Conservation (phyloP, 352 stramenopile genomes). For the Lagenidium giganteum region DNA sequence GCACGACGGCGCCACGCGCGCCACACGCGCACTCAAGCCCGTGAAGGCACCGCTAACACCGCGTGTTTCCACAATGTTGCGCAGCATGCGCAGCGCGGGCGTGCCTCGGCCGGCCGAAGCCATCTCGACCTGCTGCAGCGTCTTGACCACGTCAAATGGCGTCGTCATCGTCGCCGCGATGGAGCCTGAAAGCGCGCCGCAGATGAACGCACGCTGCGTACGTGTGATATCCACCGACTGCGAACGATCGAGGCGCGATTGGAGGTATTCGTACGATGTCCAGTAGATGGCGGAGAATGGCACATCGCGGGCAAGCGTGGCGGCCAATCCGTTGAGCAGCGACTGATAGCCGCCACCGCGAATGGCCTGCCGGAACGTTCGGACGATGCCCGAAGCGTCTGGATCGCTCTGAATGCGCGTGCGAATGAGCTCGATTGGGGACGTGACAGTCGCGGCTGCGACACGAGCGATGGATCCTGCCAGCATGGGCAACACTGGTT, state of each 20-base stretch:
- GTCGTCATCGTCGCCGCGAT: constrained; percentile 90
- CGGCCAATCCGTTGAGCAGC: constrained; percentile 82
- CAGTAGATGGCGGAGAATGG: constrained; percentile 96
- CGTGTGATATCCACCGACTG: constrained; percentile 28
- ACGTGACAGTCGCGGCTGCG: constrained; percentile 72
- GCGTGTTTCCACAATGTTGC: constrained; percentile 41
- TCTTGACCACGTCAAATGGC: constrained; percentile 96
- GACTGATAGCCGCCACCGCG: constrained; percentile 63
- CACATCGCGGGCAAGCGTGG: constrained; percentile 92
- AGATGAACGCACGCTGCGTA: constrained; percentile 75
- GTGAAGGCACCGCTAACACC: constrained; percentile 54
- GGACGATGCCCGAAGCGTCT: constrained; percentile 19
- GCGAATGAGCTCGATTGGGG: constrained; percentile 86
- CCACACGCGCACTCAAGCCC: constrained; percentile 55
- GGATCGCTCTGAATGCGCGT: constrained; percentile 76
- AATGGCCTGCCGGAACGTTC: constrained; percentile 54
- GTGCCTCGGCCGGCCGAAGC: constrained; percentile 24
- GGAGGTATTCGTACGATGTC: constrained; percentile 86
- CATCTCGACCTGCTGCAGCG: constrained; percentile 76
- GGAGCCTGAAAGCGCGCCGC: constrained; percentile 79
- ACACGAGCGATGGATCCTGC: constrained; percentile 63
- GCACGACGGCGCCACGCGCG: constrained; percentile 68
- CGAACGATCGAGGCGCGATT: constrained; percentile 18
- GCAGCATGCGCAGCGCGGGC: constrained; percentile 34
- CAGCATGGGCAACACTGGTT: constrained; percentile 50